Evolutionary conservation across 768 basidiomycete genomes (phyloP), one percentile per base, ranked within the genome.

Genomic region (Cystobasidium tubakii): DNA sequence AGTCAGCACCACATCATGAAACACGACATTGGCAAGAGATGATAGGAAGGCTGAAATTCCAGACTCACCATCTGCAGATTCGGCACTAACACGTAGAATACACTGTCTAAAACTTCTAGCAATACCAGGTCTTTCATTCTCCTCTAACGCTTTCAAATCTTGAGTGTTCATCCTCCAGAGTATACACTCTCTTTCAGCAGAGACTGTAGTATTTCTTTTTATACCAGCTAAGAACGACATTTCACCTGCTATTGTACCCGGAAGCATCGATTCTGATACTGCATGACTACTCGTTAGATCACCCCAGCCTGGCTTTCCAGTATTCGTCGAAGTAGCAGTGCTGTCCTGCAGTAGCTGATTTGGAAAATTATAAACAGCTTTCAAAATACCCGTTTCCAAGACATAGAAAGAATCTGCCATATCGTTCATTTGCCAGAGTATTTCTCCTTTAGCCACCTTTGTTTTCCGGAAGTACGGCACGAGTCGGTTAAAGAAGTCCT

Each of bases 171-270:
- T 81, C 81, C 85, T 88, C 95, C 95, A 99, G 64, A 98, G 76
- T 17, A 88, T 86, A 7, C 87, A 88, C 9, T 87, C 84, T 3
- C 87, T 84, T 81, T 97, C 95, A 1, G 89, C 91, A 0, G 88
- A 83, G 42, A 91, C 91, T 2, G 89, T 90, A 29, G 93, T 89
- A 79, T 96, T 98, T 62, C 95, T 84, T 21, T 87, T 84, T 23
- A 88, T 84, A 25, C 87, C 87, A 10, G 92, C 88, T 15, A 99
- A 82, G 43, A 89, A 90, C 0, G 91, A 88, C 66, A 99, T 81
- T 81, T 97, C 95, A 0, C 95, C 95, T 12, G 94, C 91, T 1
- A 97, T 83, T 0, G 92, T 92, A 1, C 93, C 94, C 1, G 77
- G 70, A 6, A 79, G 74, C 78, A 79, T 79, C 19, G 65, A 66